Evolutionary conservation across 306 rosid species (phyloP).

Genomic region (Cucumis cinereus): DNA sequence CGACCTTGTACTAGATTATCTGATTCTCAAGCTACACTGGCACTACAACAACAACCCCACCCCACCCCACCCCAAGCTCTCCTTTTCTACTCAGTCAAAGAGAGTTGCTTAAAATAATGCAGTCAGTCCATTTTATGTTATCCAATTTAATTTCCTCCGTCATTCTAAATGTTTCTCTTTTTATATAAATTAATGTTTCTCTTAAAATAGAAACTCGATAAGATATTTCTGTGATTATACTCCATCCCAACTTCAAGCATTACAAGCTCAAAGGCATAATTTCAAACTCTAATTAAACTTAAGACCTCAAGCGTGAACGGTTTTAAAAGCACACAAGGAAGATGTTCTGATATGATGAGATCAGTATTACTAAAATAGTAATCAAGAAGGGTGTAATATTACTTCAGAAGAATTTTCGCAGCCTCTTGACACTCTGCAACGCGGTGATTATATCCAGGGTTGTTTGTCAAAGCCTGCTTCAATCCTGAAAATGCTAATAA

Average conservation of each 20-base stretch:
- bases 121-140: neutral
- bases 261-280: neutral
- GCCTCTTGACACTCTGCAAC: slow-evolving; percentile 89
- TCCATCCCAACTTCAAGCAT: neutral
- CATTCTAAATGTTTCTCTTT: neutral
- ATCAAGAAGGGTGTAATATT: slow-evolving; percentile 13
- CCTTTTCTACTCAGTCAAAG: neutral
- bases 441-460: slow-evolving; percentile 81
- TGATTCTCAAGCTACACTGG: neutral
- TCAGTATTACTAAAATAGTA: neutral
- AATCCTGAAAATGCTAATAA: slow-evolving; percentile 87
- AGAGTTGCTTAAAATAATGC: neutral
- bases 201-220: neutral
- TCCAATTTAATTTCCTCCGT: neutral
- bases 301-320: neutral
- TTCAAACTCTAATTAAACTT: neutral
- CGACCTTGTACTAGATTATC: neutral
- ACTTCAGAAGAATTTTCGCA: slow-evolving; percentile 64
- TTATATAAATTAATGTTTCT: neutral
- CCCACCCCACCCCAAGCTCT: neutral
- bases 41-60: neutral
- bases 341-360: neutral
- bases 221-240: neutral
- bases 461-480: slow-evolving; percentile 64
- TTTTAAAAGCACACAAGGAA: neutral